These are phyloP conservation scores for Vigna radiata DNA, from an alignment of 306 rosid genomes.

Conservation along the genomic window DNA sequence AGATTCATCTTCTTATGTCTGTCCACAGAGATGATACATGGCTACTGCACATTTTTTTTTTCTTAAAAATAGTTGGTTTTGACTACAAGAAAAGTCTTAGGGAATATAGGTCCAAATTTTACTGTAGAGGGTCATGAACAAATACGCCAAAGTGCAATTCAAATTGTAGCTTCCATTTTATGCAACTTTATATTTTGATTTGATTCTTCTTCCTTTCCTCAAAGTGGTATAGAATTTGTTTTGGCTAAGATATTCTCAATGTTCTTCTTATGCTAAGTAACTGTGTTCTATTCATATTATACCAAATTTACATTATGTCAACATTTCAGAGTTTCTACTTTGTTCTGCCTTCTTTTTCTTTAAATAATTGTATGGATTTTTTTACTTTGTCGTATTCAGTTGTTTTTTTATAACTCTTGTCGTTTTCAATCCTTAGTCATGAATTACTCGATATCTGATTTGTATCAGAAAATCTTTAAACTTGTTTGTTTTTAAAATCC, in stretches of 20 bases:
- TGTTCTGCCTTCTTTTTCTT: neutral
- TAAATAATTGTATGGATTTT: neutral
- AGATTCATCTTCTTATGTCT: conserved; percentile 11
- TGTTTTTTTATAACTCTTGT: neutral
- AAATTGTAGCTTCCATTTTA: conserved; percentile 39
- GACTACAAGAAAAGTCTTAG: conserved; percentile 32
- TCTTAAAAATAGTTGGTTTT: conserved; percentile 12
- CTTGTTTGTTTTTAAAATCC: too few relatives aligned
- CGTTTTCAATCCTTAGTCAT: neutral
- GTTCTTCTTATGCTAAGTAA: neutral
- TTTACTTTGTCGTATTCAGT: neutral
- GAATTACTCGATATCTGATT: too few relatives aligned
- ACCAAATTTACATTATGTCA: neutral
- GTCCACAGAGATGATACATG: conserved; percentile 25
- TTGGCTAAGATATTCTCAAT: conserved; percentile 3
- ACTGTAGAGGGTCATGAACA: conserved; percentile 44
- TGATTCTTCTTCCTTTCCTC: conserved; percentile 9
- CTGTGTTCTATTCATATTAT: neutral
- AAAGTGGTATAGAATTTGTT: conserved; percentile 18
- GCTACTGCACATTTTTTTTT: conserved; percentile 3
- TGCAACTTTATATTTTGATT: conserved; percentile 5
- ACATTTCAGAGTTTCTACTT: neutral
- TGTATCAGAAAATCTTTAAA: too few relatives aligned
- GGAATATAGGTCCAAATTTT: conserved; percentile 41
- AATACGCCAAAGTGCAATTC: conserved; percentile 36